phyloP scores from a whole-genome alignment of 164 flowering plant species.

The Tetracentron sinense region DNA sequence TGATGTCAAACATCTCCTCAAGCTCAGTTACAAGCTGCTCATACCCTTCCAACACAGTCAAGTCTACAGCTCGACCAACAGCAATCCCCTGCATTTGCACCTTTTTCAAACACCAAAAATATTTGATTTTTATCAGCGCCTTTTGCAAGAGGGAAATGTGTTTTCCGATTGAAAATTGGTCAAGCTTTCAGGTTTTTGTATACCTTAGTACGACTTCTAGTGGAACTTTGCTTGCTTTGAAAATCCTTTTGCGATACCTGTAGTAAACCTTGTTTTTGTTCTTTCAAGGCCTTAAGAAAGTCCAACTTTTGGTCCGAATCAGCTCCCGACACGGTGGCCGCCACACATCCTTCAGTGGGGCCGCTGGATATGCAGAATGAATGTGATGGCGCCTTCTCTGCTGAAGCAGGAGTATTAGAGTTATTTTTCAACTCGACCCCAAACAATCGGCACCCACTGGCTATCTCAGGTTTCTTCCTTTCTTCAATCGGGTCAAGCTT shows the following conservation, averaged over 20 bases:
- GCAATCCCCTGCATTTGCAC: no score
- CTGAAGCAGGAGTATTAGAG: slow-evolving; percentile 10
- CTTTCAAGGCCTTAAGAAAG: slow-evolving; percentile 44
- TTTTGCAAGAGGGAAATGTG: background rate
- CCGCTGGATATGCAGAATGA: slow-evolving; percentile 22
- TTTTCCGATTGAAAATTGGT: no score
- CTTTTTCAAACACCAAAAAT: slow-evolving; percentile 25
- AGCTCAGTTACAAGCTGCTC: slow-evolving; percentile 65
- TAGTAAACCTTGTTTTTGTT: slow-evolving; percentile 29
- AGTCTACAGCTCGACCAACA: slow-evolving; percentile 93
- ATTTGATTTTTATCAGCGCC: background rate
- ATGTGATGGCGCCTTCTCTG: slow-evolving; percentile 23
- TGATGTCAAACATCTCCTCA: slow-evolving; percentile 77
- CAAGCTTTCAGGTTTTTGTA: background rate
- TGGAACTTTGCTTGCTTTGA: slow-evolving; percentile 44
- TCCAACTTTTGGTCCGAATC: slow-evolving; percentile 57
- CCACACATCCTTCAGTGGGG: slow-evolving; percentile 26
- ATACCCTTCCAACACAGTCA: no score
- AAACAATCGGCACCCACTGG: slow-evolving; percentile 58
- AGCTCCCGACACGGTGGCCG: slow-evolving; percentile 32
- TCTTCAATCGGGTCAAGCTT: slow-evolving; percentile 31
- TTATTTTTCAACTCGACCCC: slow-evolving; percentile 60
- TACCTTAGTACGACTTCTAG: slow-evolving; percentile 91
- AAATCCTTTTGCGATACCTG: slow-evolving; percentile 40
- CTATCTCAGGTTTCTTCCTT: slow-evolving; percentile 33